A percentile compares a stretch with the other conserved stretches of the same genome.
phyloP scores from a whole-genome alignment of 129 eudicot species.

The Gnaphalium uliginosum region DNA sequence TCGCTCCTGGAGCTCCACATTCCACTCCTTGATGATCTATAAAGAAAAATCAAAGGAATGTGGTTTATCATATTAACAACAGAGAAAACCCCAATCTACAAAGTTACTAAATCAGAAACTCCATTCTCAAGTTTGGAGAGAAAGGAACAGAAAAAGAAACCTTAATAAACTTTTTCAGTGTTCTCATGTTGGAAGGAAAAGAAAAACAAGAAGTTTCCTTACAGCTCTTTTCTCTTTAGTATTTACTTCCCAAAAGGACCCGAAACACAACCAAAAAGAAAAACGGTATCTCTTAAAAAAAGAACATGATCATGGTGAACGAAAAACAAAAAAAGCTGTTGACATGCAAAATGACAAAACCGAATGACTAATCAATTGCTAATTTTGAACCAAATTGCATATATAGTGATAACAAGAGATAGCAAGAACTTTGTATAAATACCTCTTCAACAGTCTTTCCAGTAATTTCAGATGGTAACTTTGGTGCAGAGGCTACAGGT shows the following conservation, averaged over 20 bases:
- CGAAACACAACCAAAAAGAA: not conserved
- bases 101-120: not conserved
- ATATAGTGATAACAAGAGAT: not conserved
- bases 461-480: constrained; percentile 93
- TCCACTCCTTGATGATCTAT: constrained; percentile 97
- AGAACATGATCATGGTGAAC: not conserved
- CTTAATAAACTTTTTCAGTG: not conserved
- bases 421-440: constrained; percentile 12
- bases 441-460: constrained; percentile 99
- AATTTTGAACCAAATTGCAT: not conserved
- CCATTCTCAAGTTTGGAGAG: not conserved
- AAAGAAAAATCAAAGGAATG: constrained; percentile 3
- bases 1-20: constrained; percentile 87
- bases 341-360: not conserved
- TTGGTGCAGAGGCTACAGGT: constrained; percentile 58
- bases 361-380: not conserved
- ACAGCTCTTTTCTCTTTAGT: not conserved
- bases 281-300: too few species aligned
- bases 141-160: not conserved
- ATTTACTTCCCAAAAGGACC: not conserved
- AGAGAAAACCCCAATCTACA: not conserved
- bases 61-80: constrained; percentile 9
- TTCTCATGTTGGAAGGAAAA: not conserved
- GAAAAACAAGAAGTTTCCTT: not conserved
- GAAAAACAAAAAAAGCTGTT: not conserved